Conservation (phyloP, 495 filamentous ascomycete species). For the Trichocladium uniseriatum region DNA sequence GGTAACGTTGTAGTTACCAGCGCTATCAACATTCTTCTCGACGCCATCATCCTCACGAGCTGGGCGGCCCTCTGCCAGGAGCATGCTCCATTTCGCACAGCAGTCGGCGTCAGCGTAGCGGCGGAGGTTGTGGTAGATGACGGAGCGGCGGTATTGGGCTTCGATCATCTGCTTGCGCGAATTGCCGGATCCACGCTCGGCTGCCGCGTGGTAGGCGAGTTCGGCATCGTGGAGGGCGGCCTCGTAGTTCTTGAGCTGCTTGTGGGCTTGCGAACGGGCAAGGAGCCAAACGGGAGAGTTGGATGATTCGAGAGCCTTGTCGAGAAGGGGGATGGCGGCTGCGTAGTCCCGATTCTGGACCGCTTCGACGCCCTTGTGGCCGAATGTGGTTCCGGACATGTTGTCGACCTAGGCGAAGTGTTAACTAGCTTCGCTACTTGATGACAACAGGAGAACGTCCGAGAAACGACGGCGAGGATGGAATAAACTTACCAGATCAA, state of each 20-base stretch:
- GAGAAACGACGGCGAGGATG: too few species aligned
- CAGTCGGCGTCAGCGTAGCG: slow-evolving; percentile 68
- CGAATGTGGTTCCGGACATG: slow-evolving; percentile 27
- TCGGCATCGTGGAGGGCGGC: slow-evolving; percentile 75
- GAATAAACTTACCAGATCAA: too few species aligned
- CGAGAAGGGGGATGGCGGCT: slow-evolving; percentile 61
- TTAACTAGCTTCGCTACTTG: too few species aligned
- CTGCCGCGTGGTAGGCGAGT: slow-evolving; percentile 57
- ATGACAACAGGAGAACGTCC: too few species aligned
- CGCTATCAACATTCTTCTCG: slow-evolving; percentile 28
- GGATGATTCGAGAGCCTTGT: slow-evolving; percentile 61
- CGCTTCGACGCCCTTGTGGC: slow-evolving; percentile 44
- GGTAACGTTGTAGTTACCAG: slow-evolving; percentile 32
- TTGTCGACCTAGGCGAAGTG: neutral
- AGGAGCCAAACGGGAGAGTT: slow-evolving; percentile 75
- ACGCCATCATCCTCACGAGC: slow-evolving; percentile 35
- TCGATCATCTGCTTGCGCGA: slow-evolving; percentile 72
- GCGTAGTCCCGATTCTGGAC: slow-evolving; percentile 52
- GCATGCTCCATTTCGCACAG: slow-evolving; percentile 58
- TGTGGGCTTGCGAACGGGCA: slow-evolving; percentile 75
- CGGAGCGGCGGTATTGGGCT: slow-evolving; percentile 71
- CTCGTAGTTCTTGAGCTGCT: slow-evolving; percentile 44
- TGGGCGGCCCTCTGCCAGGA: slow-evolving; percentile 39
- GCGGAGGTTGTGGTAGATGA: slow-evolving; percentile 61
- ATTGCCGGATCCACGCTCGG: slow-evolving; percentile 48